Evolutionary conservation across 2,329 filamentous ascomycete species (phyloP).

Genomic region (Sordariomycetes sp.): DNA sequence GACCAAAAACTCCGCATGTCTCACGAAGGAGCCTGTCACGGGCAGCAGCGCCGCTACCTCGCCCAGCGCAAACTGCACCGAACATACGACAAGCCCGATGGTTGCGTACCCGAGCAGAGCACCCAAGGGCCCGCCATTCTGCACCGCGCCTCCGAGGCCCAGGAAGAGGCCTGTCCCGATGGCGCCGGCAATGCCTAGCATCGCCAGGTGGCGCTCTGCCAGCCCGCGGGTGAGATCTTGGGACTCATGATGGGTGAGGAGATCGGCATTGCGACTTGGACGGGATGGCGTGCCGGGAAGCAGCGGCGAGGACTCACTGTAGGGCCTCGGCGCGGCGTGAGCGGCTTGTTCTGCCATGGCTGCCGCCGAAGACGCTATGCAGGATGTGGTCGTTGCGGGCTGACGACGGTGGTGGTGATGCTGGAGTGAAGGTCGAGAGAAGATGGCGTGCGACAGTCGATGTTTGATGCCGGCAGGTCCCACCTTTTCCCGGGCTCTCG

Average conservation of each 20-base stretch:
- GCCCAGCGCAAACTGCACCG: constrained; percentile 49
- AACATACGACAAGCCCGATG: constrained; percentile 45
- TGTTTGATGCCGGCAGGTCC: no score
- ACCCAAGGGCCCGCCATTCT: constrained; percentile 37
- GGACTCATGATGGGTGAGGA: constrained; percentile 38
- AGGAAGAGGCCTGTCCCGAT: constrained; percentile 55
- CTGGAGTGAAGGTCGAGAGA: no score
- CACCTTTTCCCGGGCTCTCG: no score
- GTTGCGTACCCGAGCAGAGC: constrained; percentile 44
- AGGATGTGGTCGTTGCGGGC: no score
- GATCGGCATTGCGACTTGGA: constrained; percentile 24
- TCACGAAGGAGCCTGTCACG: constrained; percentile 53
- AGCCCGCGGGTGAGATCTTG: constrained; percentile 19
- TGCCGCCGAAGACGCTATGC: no score
- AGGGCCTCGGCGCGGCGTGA: no score
- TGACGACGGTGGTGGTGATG: no score
- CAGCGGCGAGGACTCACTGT: no score
- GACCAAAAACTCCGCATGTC: constrained; percentile 50
- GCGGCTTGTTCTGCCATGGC: no score
- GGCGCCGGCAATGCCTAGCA: constrained; percentile 53
- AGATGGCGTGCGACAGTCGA: no score
- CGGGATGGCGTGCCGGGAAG: no score
- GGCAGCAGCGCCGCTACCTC: constrained; percentile 52
- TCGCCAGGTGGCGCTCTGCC: constrained; percentile 33
- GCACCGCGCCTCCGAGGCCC: constrained; percentile 44